Evolutionary conservation across 2,329 filamentous ascomycete species (phyloP).

Genomic region (Westerdykella aurantiaca): DNA sequence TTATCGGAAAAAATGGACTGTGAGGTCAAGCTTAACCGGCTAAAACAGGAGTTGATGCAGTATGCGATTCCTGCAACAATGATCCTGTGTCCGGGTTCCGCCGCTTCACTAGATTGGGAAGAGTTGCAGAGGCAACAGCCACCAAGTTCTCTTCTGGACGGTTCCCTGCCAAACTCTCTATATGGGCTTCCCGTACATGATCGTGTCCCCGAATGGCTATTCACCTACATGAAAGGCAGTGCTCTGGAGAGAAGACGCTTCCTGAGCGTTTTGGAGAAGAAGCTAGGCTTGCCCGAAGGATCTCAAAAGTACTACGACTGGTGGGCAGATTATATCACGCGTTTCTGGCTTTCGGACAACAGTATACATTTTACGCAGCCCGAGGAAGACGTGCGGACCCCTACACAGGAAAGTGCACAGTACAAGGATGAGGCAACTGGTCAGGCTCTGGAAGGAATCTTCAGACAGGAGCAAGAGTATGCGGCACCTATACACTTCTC

Average conservation of each 20-base stretch:
- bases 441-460: too few relatives aligned
- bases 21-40: constrained; percentile 6
- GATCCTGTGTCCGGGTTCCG: constrained; percentile 2
- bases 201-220: constrained; percentile 6
- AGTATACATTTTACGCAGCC: too few relatives aligned
- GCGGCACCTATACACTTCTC: too few relatives aligned
- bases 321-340: neutral
- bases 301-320: neutral
- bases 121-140: neutral
- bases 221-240: constrained; percentile 4
- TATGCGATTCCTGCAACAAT: neutral
- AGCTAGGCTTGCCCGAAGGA: neutral
- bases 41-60: constrained; percentile 1
- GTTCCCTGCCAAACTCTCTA: neutral
- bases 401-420: too few relatives aligned
- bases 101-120: neutral
- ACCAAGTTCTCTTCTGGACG: constrained; percentile 3
- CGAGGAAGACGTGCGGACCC: too few relatives aligned
- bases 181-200: neutral
- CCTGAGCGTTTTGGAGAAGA: constrained; percentile 1
- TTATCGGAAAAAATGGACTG: constrained; percentile 2
- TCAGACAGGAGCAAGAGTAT: too few relatives aligned
- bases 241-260: constrained; percentile 5
- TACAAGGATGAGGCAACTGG: too few relatives aligned
- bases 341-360: neutral